Evolutionary conservation across 2,329 filamentous ascomycete species (phyloP), one percentile per base, ranked within the genome.

Genomic region (Botrytis tulipae): DNA sequence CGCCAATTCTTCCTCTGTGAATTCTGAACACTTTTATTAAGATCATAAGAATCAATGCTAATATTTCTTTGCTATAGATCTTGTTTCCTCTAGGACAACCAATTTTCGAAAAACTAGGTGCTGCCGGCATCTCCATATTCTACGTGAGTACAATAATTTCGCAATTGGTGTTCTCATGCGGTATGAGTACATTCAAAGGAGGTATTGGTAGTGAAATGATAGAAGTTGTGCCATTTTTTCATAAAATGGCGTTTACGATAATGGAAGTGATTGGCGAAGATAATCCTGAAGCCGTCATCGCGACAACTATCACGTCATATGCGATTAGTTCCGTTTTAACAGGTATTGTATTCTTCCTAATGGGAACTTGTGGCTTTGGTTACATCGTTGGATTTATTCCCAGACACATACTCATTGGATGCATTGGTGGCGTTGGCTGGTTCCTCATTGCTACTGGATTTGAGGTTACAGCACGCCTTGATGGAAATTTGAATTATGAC

Each of bases 151-250:
- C 95, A 73, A 97, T 99, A 76, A 88, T 98, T 59, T 93, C 96
- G 0, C 96, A 99, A 81, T 83, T 99, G 70, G 92, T 94, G 25
- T 98, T 95, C 81, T 98, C 95, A 0, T 87, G 87, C 32, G 91
- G 90, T 5, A 92, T 94, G 0, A 98, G 95, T 79, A 90, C 93
- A 48, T 99, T 99, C 84, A 92, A 89, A 77, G 95, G 96, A 25
- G 94, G 93, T 5, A 90, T 99, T 74, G 96, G 96, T 8, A 98
- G 96, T 3, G 96, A 99, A 82, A 91, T 99, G 90, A 99, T 98
- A 77, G 96, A 99, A 83, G 95, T 98, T 1, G 95, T 99, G 0
- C 96, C 95, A 0, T 99, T 99, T 84, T 98, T 99, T 82, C 96
- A 99, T 84, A 97, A 95, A 80, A 99, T 99, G 95, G 95, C 96